A percentile compares a stretch with the other conserved stretches of the same genome.
Conservation (phyloP, 257 asterid species). For the Thymus quinquecostatus region DNA sequence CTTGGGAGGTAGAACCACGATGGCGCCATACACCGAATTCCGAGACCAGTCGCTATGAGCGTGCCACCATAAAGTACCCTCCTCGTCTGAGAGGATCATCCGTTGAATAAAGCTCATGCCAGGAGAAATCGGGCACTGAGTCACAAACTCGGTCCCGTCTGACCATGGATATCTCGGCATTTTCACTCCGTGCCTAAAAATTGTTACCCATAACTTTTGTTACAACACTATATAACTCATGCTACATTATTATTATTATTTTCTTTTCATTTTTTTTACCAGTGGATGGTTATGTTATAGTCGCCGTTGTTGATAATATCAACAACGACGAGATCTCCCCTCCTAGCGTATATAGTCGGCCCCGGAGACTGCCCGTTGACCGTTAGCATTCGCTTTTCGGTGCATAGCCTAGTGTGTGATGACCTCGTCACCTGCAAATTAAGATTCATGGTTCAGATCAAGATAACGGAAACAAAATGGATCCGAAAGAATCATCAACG, state of each 20-base stretch:
- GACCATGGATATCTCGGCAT: too few species aligned
- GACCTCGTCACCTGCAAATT: slow-evolving; percentile 35
- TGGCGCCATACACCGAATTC: too few species aligned
- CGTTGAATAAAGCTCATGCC: slow-evolving; percentile 38
- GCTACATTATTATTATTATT: too few species aligned
- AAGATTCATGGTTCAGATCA: neutral
- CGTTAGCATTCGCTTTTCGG: slow-evolving; percentile 25
- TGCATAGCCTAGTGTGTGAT: slow-evolving; percentile 33
- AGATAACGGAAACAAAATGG: too few species aligned
- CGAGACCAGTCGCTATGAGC: too few species aligned
- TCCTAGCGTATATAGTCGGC: slow-evolving; percentile 40
- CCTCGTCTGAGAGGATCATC: slow-evolving; percentile 42
- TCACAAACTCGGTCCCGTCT: slow-evolving; percentile 21
- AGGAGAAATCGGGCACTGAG: slow-evolving; percentile 63
- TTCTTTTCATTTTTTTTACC: slow-evolving; percentile 25
- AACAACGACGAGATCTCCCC: slow-evolving; percentile 37
- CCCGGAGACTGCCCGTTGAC: slow-evolving; percentile 50
- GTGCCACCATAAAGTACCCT: slow-evolving; percentile 65
- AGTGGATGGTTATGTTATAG: slow-evolving; percentile 42
- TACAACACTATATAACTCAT: too few species aligned
- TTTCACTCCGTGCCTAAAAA: slow-evolving; percentile 36
- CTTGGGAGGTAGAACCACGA: too few species aligned
- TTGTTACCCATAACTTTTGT: too few species aligned
- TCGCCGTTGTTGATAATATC: slow-evolving; percentile 33
- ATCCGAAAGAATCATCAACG: too few species aligned